Evolutionary conservation across 306 rosid species (phyloP).

Genomic region (Prunus mira): DNA sequence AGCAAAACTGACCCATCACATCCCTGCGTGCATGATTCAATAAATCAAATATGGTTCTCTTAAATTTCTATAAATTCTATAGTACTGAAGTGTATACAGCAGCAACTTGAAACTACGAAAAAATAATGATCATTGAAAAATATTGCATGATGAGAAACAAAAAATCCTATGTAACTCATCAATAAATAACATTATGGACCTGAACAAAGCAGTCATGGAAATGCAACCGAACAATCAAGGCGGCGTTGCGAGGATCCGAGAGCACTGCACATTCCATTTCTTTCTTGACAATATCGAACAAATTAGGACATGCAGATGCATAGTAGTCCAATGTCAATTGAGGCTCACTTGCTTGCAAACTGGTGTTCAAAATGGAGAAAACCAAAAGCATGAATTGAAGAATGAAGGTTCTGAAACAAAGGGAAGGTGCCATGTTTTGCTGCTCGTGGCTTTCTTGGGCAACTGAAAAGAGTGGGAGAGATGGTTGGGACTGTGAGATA

Average conservation of each 20-base stretch:
- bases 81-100: neutral
- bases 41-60: neutral
- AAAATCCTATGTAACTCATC: too few relatives aligned
- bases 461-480: conserved; percentile 34
- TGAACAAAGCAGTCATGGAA: conserved; percentile 94
- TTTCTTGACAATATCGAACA: conserved; percentile 62
- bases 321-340: conserved; percentile 67
- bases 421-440: conserved; percentile 41
- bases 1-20: conserved; percentile 89
- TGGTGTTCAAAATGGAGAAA: conserved; percentile 24
- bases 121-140: neutral
- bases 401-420: conserved; percentile 23
- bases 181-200: conserved; percentile 35
- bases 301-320: conserved; percentile 66
- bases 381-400: conserved; percentile 30
- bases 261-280: conserved; percentile 70
- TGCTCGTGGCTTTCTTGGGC: conserved; percentile 18
- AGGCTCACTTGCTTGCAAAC: conserved; percentile 51
- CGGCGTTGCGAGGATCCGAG: conserved; percentile 68
- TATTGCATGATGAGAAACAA: too few relatives aligned
- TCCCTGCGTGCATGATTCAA: conserved; percentile 43
- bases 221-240: conserved; percentile 63
- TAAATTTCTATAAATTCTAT: neutral
- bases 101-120: neutral
- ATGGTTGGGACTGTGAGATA: conserved; percentile 37